Percentiles rank a stretch among this genome's conserved stretches.
These are phyloP conservation scores for Solanum chilense DNA, from an alignment of 257 asterid genomes.

Conservation along the genomic window DNA sequence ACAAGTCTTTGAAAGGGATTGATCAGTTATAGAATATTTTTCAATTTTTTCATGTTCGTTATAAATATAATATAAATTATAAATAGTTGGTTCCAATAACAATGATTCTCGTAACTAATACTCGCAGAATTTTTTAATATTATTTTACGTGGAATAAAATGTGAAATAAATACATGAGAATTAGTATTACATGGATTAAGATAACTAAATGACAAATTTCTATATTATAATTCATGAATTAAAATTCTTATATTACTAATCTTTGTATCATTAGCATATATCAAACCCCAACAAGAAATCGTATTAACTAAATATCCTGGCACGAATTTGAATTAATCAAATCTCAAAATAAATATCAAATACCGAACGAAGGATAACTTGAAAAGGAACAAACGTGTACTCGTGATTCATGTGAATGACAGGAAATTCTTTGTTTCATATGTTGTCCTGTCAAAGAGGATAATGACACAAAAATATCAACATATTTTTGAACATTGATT, in stretches of 20 bases:
- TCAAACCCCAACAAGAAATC: not conserved
- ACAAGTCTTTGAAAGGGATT: not conserved
- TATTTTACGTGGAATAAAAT: not conserved
- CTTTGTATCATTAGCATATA: not conserved
- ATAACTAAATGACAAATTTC: not conserved
- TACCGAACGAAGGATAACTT: not conserved
- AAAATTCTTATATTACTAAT: not conserved
- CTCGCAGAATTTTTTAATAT: too few relatives aligned
- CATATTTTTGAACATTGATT: not conserved
- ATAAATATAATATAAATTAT: too few relatives aligned
- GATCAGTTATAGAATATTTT: not conserved
- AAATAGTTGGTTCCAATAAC: not conserved
- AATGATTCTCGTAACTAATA: not conserved
- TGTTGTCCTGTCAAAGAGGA: not conserved
- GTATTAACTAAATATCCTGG: rapidly evolving
- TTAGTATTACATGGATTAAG: not conserved
- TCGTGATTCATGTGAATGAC: not conserved
- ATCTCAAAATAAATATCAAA: too few relatives aligned
- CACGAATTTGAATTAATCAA: rapidly evolving
- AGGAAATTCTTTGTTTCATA: not conserved
- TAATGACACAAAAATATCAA: not conserved
- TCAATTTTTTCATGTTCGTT: not conserved
- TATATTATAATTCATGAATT: not conserved
- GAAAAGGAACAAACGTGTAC: not conserved
- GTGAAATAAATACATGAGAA: not conserved